These are phyloP conservation scores for Paramecium biaurelia DNA, from an alignment of 73 alveolate species.

Conservation along the genomic window DNA sequence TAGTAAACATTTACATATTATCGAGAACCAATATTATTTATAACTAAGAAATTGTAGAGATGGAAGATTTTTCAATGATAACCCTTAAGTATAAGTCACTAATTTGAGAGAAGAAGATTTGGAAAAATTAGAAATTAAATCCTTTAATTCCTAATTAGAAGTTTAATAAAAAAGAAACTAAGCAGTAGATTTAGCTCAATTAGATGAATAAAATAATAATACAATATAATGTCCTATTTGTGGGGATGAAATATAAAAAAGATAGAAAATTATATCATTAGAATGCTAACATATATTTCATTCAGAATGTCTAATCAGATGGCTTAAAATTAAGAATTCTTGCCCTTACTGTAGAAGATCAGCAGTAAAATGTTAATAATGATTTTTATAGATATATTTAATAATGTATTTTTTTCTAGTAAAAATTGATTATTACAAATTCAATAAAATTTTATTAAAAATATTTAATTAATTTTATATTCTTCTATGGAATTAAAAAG, in stretches of 20 bases:
- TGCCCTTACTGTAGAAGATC: constrained; percentile 53
- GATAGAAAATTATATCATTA: neutral
- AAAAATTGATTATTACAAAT: neutral
- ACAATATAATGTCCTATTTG: neutral
- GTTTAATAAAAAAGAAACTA: neutral
- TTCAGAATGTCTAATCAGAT: constrained; percentile 52
- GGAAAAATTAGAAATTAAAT: neutral
- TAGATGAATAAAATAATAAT: neutral
- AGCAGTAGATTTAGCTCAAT: constrained; percentile 14
- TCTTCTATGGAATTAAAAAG: neutral
- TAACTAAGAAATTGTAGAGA: constrained; percentile 37
- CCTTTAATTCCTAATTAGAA: neutral
- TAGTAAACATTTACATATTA: neutral
- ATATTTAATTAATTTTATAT: too few species aligned
- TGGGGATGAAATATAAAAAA: neutral
- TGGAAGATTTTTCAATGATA: neutral
- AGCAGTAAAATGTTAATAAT: neutral
- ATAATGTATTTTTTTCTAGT: neutral
- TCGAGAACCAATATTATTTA: neutral
- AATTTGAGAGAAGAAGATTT: constrained; percentile 37
- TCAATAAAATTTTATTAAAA: too few species aligned
- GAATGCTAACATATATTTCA: constrained; percentile 48
- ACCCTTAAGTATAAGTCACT: neutral
- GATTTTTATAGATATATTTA: neutral
- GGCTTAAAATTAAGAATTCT: constrained; percentile 42